Percentiles rank a stretch among this genome's conserved stretches.
Evolutionary conservation across 108 stramenopile genomes (phyloP).

Genomic region (Cylindrotheca closterium): DNA sequence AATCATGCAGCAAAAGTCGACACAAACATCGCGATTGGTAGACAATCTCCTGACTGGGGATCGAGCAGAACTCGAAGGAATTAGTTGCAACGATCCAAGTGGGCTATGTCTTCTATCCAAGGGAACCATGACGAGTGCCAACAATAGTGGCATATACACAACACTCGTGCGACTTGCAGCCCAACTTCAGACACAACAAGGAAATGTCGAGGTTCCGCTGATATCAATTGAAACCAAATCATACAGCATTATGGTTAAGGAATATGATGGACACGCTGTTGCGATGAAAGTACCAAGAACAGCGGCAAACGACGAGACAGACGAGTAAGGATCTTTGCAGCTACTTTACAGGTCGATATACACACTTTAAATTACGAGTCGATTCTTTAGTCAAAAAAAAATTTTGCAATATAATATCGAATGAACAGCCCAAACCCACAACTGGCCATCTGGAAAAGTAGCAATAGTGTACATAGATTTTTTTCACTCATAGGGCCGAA

Average conservation of each 20-base stretch:
- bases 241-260: conserved; percentile 58
- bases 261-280: conserved; percentile 63
- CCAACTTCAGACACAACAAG: conserved; percentile 32
- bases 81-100: conserved; percentile 58
- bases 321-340: not conserved
- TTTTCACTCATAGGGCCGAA: conserved; percentile 91
- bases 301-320: not conserved
- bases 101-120: conserved; percentile 57
- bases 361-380: not conserved
- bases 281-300: conserved; percentile 57
- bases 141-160: conserved; percentile 54
- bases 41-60: conserved; percentile 1
- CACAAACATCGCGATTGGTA: conserved; percentile 1
- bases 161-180: conserved; percentile 56
- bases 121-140: conserved; percentile 40
- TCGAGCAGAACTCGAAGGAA: conserved; percentile 12
- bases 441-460: conserved; percentile 75
- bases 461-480: conserved; percentile 65
- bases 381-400: conserved; percentile 47
- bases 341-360: not conserved
- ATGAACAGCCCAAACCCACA: conserved; percentile 70
- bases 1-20: not conserved
- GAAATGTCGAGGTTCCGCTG: conserved; percentile 33
- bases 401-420: conserved; percentile 70
- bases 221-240: conserved; percentile 66